These are phyloP conservation scores for Allium sativum DNA, from an alignment of 106 monocot species.

Conservation along the genomic window DNA sequence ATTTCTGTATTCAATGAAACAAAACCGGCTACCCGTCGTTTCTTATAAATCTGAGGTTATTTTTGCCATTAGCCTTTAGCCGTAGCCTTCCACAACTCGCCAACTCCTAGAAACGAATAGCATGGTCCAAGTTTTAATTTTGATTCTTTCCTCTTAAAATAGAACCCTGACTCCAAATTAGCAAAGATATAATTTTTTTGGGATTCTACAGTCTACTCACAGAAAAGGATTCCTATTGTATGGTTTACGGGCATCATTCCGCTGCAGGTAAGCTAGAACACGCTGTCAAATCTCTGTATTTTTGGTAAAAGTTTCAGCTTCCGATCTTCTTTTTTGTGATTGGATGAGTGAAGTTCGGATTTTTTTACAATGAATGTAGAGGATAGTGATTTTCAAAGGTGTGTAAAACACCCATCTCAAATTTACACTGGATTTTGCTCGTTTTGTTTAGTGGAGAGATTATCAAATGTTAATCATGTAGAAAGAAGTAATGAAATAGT, in stretches of 20 bases:
- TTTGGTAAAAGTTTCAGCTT: background rate
- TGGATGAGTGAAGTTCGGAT: background rate
- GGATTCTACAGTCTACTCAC: background rate
- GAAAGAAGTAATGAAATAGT: slow-evolving; percentile 9
- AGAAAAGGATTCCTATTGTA: background rate
- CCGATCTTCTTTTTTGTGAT: background rate
- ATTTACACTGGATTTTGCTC: slow-evolving; percentile 79
- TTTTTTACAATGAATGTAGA: slow-evolving; percentile 3
- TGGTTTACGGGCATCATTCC: background rate
- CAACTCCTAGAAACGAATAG: background rate
- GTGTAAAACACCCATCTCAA: slow-evolving; percentile 64
- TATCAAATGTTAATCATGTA: slow-evolving; percentile 34
- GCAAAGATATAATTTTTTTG: background rate
- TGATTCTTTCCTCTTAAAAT: background rate
- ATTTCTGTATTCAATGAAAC: no score
- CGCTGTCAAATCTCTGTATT: background rate
- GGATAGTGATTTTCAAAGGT: slow-evolving; percentile 22
- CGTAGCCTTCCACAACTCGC: background rate
- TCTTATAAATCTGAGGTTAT: background rate
- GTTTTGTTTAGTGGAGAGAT: slow-evolving; percentile 59
- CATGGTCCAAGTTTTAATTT: slow-evolving; percentile 1
- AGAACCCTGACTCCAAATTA: background rate
- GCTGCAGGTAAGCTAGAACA: background rate
- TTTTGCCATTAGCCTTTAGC: background rate
- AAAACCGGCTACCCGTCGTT: background rate